Percentiles rank a stretch among this genome's conserved stretches.
phyloP scores from a whole-genome alignment of 495 filamentous ascomycete species.

The Lichenothelia convexa region DNA sequence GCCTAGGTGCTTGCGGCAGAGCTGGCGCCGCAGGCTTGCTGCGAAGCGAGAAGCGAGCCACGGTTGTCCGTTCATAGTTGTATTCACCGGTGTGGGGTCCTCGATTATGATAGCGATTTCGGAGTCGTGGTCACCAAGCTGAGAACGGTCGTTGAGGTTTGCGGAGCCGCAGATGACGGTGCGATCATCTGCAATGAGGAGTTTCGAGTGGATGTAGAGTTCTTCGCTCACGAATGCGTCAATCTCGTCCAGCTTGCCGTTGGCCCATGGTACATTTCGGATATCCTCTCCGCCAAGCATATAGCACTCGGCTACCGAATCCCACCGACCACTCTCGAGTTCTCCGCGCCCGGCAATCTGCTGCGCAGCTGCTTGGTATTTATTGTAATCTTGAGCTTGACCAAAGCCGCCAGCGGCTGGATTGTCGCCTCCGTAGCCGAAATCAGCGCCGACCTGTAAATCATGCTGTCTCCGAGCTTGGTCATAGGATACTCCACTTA shows the following conservation, averaged over 20 bases:
- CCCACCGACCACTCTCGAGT: conserved; percentile 37
- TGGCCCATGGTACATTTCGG: conserved; percentile 58
- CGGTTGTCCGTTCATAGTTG: conserved; percentile 49
- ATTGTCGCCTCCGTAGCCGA: conserved; percentile 6
- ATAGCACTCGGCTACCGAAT: conserved; percentile 63
- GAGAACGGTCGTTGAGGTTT: conserved; percentile 88
- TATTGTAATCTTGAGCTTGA: conserved; percentile 23
- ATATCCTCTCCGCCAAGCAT: conserved; percentile 71
- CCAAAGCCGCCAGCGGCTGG: conserved; percentile 3
- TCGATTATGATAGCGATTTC: conserved; percentile 71
- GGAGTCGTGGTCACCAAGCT: conserved; percentile 69
- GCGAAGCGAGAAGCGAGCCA: conserved; percentile 68
- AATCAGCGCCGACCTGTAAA: conserved; percentile 19
- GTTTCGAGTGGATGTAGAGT: conserved; percentile 86
- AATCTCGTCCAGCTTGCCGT: conserved; percentile 52
- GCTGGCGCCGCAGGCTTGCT: conserved; percentile 55
- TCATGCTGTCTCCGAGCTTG: conserved; percentile 50
- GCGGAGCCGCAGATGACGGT: conserved; percentile 36
- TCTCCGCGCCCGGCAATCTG: conserved; percentile 29
- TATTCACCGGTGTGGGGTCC: conserved; percentile 51
- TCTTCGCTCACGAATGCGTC: conserved; percentile 83
- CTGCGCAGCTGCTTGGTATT: conserved; percentile 50
- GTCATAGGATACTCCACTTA: conserved; percentile 57
- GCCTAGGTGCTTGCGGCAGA: conserved; percentile 86
- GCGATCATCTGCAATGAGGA: conserved; percentile 9